phyloP scores from a whole-genome alignment of 129 eudicot genomes.

The Chrysanthemum seticuspe region DNA sequence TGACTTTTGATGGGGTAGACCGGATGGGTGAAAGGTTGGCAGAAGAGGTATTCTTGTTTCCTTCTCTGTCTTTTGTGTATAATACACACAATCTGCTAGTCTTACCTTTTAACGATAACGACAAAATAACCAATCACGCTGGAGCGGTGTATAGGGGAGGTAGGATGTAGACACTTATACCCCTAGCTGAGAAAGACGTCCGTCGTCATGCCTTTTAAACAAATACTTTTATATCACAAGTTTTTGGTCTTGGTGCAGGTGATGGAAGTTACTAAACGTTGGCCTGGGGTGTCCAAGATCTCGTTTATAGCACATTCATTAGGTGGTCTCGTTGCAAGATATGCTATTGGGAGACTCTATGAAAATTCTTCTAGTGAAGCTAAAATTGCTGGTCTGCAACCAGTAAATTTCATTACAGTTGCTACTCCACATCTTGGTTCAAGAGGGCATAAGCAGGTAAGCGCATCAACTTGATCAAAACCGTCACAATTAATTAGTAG shows the following conservation, averaged over 20 bases:
- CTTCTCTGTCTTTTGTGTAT: neutral
- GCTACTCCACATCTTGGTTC: slow-evolving; percentile 98
- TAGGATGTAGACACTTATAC: too few species aligned
- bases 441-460: slow-evolving; percentile 81
- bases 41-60: slow-evolving; percentile 65
- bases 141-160: too few species aligned
- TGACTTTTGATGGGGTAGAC: slow-evolving; percentile 98
- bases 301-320: slow-evolving; percentile 90
- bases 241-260: slow-evolving; percentile 50
- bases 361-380: slow-evolving; percentile 36
- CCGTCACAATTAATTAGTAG: neutral
- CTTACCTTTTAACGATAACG: too few species aligned
- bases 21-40: slow-evolving; percentile 93
- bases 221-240: neutral
- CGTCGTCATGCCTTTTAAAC: neutral
- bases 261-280: slow-evolving; percentile 47
- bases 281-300: slow-evolving; percentile 72
- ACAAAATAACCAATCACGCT: too few species aligned
- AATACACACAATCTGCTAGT: too few species aligned
- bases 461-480: neutral
- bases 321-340: slow-evolving; percentile 90
- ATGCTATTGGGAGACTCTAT: slow-evolving; percentile 74
- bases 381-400: slow-evolving; percentile 78
- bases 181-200: too few species aligned
- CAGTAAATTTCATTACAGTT: slow-evolving; percentile 82